Percentiles rank a stretch among this genome's conserved stretches.
phyloP scores from a whole-genome alignment of 306 rosid genomes.

The Acacia crassicarpa region DNA sequence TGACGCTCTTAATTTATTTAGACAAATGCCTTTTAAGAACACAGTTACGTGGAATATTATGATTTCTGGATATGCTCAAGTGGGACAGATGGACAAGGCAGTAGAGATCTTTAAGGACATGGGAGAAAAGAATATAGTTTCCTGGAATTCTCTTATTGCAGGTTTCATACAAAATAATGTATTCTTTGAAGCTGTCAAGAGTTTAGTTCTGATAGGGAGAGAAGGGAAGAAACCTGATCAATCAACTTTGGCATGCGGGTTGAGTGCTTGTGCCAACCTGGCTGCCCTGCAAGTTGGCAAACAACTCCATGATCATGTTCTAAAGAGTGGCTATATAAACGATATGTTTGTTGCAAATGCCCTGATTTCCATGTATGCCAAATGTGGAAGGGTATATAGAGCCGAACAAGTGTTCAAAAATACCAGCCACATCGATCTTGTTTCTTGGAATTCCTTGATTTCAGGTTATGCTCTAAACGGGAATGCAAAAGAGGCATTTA shows the following conservation, averaged over 20 bases:
- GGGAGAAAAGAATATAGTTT: slow-evolving; percentile 56
- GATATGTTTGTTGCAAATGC: slow-evolving; percentile 72
- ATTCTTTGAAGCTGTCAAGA: slow-evolving; percentile 62
- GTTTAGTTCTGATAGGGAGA: slow-evolving; percentile 48
- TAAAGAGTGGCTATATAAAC: slow-evolving; percentile 59
- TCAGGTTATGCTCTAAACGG: slow-evolving; percentile 75
- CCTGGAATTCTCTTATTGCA: slow-evolving; percentile 80
- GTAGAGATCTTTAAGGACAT: slow-evolving; percentile 47
- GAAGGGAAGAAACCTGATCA: slow-evolving; percentile 66
- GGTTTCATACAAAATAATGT: slow-evolving; percentile 71
- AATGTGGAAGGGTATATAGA: slow-evolving; percentile 53
- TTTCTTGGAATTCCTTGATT: slow-evolving; percentile 88
- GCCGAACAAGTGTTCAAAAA: slow-evolving; percentile 63
- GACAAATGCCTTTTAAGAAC: slow-evolving; percentile 64
- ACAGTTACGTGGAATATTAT: slow-evolving; percentile 76
- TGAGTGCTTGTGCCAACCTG: slow-evolving; percentile 79
- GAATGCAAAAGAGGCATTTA: slow-evolving; percentile 57
- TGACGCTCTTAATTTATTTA: slow-evolving; percentile 61
- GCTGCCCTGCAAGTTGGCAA: slow-evolving; percentile 70
- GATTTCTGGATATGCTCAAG: slow-evolving; percentile 73
- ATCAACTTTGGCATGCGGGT: slow-evolving; percentile 63
- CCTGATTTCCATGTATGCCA: slow-evolving; percentile 75
- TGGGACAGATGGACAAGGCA: slow-evolving; percentile 70
- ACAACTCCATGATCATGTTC: slow-evolving; percentile 66
- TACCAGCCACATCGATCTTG: slow-evolving; percentile 46